A percentile compares a stretch with the other conserved stretches of the same genome.
Evolutionary conservation across 306 rosid genomes (phyloP).

Genomic region (Prunus armeniaca): DNA sequence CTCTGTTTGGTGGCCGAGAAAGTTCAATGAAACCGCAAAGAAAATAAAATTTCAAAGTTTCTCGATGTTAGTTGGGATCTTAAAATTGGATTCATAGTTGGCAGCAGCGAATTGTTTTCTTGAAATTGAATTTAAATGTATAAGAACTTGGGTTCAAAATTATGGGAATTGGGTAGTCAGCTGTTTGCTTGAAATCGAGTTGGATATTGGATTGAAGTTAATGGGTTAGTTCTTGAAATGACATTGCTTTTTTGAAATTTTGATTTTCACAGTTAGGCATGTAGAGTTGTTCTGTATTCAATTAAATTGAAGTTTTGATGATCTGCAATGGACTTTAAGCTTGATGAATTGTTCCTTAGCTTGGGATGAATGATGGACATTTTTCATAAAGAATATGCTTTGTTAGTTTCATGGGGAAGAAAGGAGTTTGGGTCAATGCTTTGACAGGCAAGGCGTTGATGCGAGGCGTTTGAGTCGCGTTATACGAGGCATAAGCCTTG

Average conservation of each 20-base stretch:
- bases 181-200: background rate
- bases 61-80: background rate
- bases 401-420: background rate
- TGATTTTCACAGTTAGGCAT: background rate
- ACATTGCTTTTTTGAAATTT: background rate
- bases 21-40: background rate
- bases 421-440: background rate
- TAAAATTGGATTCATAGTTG: too few species aligned
- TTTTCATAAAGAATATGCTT: background rate
- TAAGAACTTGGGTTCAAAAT: background rate
- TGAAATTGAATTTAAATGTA: background rate
- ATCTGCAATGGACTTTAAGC: background rate
- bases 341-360: background rate
- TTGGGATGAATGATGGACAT: background rate
- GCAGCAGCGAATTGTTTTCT: background rate
- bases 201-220: background rate
- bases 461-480: too few species aligned
- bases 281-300: background rate
- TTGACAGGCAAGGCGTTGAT: too few species aligned
- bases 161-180: background rate
- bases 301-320: background rate
- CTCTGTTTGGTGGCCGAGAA: slow-evolving; percentile 16
- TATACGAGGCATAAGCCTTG: too few species aligned
- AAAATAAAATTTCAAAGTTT: background rate
- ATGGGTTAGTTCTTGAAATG: background rate